Evolutionary conservation across 108 stramenopile genomes (phyloP).

Genomic region (Skeletonema menzelii): DNA sequence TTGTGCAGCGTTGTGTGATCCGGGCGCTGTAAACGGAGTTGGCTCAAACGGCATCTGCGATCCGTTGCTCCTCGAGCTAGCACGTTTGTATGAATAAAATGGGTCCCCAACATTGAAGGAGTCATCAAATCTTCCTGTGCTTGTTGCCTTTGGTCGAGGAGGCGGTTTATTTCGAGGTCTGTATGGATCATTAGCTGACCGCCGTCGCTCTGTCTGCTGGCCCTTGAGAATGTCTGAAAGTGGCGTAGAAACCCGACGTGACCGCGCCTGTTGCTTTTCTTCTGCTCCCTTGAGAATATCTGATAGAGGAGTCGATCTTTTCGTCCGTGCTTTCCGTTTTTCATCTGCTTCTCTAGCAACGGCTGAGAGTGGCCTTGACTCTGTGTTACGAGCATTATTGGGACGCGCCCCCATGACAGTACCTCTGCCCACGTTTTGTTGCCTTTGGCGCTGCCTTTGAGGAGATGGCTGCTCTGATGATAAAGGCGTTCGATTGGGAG

Average conservation of each 20-base stretch:
- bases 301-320: constrained; percentile 18
- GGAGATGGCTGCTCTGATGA: constrained; percentile 22
- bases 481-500: constrained; percentile 13
- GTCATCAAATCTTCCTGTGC: constrained; percentile 21
- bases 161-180: constrained; percentile 12
- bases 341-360: constrained; percentile 5
- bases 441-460: constrained; percentile 11
- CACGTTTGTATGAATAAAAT: background rate
- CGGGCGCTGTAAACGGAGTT: constrained; percentile 33
- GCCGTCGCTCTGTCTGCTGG: constrained; percentile 18
- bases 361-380: background rate
- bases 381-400: background rate
- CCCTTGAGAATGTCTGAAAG: constrained; percentile 38
- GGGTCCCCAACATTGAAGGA: constrained; percentile 13
- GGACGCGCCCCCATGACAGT: constrained; percentile 15
- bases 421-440: constrained; percentile 7
- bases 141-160: constrained; percentile 16
- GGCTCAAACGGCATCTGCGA: constrained; percentile 42
- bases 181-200: constrained; percentile 7
- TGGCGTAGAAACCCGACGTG: constrained; percentile 13
- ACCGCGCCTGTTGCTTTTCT: constrained; percentile 11
- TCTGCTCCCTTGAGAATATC: constrained; percentile 40
- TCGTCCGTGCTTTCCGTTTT: background rate
- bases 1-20: constrained; percentile 21
- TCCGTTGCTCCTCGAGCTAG: background rate